Conservation (phyloP, 495 filamentous ascomycete species). For the Lindgomyces ingoldianus region DNA sequence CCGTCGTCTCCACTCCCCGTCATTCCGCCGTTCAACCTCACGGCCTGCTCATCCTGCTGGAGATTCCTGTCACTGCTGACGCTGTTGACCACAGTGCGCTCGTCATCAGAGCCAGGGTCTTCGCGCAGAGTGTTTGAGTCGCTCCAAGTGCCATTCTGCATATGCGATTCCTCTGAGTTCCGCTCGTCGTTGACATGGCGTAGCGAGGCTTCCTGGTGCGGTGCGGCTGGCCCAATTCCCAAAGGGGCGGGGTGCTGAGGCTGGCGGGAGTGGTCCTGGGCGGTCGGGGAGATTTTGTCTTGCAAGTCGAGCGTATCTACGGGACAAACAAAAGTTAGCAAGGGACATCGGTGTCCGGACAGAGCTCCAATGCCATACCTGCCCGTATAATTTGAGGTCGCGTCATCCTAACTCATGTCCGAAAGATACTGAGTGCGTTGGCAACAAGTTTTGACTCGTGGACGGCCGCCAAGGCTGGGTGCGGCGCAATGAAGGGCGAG, state of each 20-base stretch:
- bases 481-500: constrained; percentile 21
- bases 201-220: constrained; percentile 82
- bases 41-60: constrained; percentile 31
- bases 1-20: constrained; percentile 22
- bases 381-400: constrained; percentile 77
- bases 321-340: constrained; percentile 30
- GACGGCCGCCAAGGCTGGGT: constrained; percentile 14
- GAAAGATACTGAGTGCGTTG: neutral
- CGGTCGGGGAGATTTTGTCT: constrained; percentile 74
- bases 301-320: constrained; percentile 96
- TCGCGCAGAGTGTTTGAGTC: constrained; percentile 53
- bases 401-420: constrained; percentile 57
- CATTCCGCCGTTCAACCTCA: constrained; percentile 35
- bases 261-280: constrained; percentile 72
- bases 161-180: constrained; percentile 62
- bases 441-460: neutral
- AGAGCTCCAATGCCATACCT: constrained; percentile 54
- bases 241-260: constrained; percentile 52
- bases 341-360: constrained; percentile 22
- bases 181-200: constrained; percentile 74
- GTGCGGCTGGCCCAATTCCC: constrained; percentile 63
- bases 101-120: constrained; percentile 45
- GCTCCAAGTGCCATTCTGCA: constrained; percentile 50
- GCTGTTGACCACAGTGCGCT: constrained; percentile 29
- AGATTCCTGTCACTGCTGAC: constrained; percentile 31